phyloP scores from a whole-genome alignment of 1,284 basidiomycete species.

The Porogramme epimiltina region DNA sequence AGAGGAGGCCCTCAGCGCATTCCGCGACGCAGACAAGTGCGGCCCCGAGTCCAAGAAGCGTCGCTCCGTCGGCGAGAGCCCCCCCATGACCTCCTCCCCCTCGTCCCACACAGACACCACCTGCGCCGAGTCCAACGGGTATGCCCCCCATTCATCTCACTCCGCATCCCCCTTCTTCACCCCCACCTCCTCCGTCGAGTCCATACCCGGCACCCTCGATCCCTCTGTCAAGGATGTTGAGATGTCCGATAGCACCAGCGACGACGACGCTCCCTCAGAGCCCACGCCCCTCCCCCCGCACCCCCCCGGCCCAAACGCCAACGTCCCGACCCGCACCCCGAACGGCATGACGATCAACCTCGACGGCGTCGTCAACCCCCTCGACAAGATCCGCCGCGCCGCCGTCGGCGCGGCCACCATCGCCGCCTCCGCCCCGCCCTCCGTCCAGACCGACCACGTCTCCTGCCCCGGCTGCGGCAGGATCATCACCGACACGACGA shows the following conservation, averaged over 20 bases:
- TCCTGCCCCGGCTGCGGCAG: slow-evolving; percentile 54
- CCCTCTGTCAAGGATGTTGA: slow-evolving; percentile 30
- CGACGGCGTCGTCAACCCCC: slow-evolving; percentile 42
- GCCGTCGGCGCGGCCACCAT: slow-evolving; percentile 24
- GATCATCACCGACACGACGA: slow-evolving; percentile 39
- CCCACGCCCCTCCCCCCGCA: slow-evolving; percentile 23
- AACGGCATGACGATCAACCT: slow-evolving; percentile 43
- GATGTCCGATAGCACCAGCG: slow-evolving; percentile 26
- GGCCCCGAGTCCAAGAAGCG: slow-evolving; percentile 52
- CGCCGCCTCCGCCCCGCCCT: slow-evolving; percentile 44
- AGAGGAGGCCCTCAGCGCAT: slow-evolving; percentile 47
- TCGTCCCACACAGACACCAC: slow-evolving; percentile 25
- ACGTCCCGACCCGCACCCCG: slow-evolving; percentile 22
- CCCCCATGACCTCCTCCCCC: slow-evolving; percentile 27
- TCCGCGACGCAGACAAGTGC: slow-evolving; percentile 41
- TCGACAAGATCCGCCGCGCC: slow-evolving; percentile 33
- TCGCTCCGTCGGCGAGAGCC: slow-evolving; percentile 46
- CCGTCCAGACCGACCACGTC: slow-evolving; percentile 40
- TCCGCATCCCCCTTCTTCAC: slow-evolving; percentile 32
- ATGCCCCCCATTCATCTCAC: slow-evolving; percentile 24
- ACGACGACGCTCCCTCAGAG: slow-evolving; percentile 19
- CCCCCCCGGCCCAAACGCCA: background rate
- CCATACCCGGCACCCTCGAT: slow-evolving; percentile 40
- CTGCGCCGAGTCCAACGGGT: slow-evolving; percentile 21
- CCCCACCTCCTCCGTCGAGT: slow-evolving; percentile 42